Evolutionary conservation across 495 filamentous ascomycete genomes (phyloP).

Genomic region (Umbilicaria muhlenbergii): DNA sequence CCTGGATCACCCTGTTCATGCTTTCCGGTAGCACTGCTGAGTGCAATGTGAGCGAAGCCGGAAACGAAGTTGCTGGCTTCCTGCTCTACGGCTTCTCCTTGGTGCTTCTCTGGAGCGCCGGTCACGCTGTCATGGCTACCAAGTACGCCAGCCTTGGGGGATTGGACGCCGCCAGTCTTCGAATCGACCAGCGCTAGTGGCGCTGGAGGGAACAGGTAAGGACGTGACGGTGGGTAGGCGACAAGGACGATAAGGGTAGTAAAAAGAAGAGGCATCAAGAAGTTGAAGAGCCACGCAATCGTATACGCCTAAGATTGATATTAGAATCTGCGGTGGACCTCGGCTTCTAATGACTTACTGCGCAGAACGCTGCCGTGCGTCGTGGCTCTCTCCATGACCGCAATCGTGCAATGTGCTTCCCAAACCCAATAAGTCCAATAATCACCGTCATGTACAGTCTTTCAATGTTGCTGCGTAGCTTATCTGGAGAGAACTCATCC

Average conservation of each 20-base stretch:
- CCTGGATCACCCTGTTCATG: conserved; percentile 25
- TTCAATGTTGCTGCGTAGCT: conserved; percentile 66
- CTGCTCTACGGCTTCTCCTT: conserved; percentile 75
- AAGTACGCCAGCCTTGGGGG: conserved; percentile 50
- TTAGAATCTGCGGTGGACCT: conserved; percentile 1
- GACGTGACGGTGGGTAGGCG: conserved; percentile 45
- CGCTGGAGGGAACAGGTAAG: conserved; percentile 57
- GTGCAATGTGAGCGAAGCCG: conserved; percentile 55
- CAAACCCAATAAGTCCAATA: conserved; percentile 46
- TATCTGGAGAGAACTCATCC: conserved; percentile 77
- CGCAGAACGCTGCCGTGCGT: conserved; percentile 52
- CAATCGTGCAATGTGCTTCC: conserved; percentile 60
- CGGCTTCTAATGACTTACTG: conserved; percentile 21
- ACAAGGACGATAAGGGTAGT: conserved; percentile 47
- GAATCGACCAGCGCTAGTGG: conserved; percentile 49
- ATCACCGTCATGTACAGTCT: conserved; percentile 72
- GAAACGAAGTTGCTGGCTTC: conserved; percentile 74
- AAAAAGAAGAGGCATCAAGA: conserved; percentile 48
- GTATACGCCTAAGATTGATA: conserved; percentile 41
- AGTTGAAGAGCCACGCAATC: conserved; percentile 56
- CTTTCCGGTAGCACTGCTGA: conserved; percentile 64
- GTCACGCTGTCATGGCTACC: conserved; percentile 68
- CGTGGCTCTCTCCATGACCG: conserved; percentile 65
- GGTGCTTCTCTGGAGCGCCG: conserved; percentile 68
- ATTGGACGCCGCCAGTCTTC: conserved; percentile 49